A percentile compares a stretch with the other conserved stretches of the same genome.
Evolutionary conservation across 2,329 filamentous ascomycete species (phyloP).

Genomic region (Cadophora gregata): DNA sequence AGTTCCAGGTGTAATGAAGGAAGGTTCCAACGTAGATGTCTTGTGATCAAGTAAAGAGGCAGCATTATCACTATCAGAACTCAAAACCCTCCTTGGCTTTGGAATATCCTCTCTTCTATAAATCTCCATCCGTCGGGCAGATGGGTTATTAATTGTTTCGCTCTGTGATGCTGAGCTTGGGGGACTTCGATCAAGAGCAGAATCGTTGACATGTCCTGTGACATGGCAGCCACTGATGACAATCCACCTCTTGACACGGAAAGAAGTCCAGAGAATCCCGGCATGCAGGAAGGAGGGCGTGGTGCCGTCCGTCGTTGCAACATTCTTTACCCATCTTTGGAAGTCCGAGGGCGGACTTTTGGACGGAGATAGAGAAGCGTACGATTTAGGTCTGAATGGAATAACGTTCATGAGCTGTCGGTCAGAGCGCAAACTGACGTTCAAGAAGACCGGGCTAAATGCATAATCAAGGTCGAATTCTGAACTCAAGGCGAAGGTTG

Average conservation of each 20-base stretch:
- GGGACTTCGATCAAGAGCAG: neutral
- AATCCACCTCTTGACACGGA: constrained; percentile 69
- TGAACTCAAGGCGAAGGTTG: constrained; percentile 76
- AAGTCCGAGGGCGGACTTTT: constrained; percentile 61
- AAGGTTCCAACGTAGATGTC: constrained; percentile 1
- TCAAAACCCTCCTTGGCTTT: constrained; percentile 17
- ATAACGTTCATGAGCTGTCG: constrained; percentile 23
- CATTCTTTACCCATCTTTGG: constrained; percentile 66
- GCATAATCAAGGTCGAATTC: constrained; percentile 52
- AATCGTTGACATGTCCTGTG: constrained; percentile 11
- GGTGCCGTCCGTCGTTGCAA: constrained; percentile 38
- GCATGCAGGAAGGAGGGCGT: constrained; percentile 63
- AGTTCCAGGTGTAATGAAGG: constrained; percentile 32
- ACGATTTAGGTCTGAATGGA: constrained; percentile 14
- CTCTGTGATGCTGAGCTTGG: neutral
- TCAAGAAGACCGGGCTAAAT: constrained; percentile 69
- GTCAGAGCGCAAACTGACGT: constrained; percentile 63
- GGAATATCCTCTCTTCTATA: constrained; percentile 15
- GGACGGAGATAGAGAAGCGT: constrained; percentile 40
- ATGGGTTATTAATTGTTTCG: constrained; percentile 8
- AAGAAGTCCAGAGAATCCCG: constrained; percentile 70
- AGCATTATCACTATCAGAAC: constrained; percentile 18
- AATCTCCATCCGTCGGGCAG: constrained; percentile 14
- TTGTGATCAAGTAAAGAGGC: constrained; percentile 12
- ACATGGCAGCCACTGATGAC: constrained; percentile 62